Base-by-base conservation (phyloP, 495 filamentous ascomycete species). In the Penicillium herquei region DNA sequence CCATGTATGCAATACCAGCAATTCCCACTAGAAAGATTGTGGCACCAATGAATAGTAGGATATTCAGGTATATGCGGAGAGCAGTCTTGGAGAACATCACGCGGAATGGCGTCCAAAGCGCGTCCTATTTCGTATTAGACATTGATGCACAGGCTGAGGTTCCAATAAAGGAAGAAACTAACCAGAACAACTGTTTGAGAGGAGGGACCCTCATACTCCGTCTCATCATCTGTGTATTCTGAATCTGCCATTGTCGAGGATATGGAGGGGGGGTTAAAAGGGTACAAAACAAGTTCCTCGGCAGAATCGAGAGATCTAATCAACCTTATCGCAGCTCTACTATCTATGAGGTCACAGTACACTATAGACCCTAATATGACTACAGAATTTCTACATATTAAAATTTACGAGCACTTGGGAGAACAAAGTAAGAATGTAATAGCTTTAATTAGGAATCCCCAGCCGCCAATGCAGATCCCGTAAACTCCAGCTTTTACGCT, bases 41-140 rank as follows among this genome's bases (percentile, higher is more conserved):
- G 1, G 86, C 79, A 26, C 74, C 63, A 48, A 82, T 63, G 62
- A 91, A 81, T 26, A 96, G 73, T 10, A 83, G 57, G n/a, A 83
- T 83, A 62, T 82, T 84, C 42, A 96, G 66, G 64, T 96, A 93
- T 17, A 86, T 82, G 61, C 84, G 83, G 50, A 82, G 79, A 8
- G 88, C 87, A 37, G 82, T 71, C 62, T 83, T 86, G 35, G 88
- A 92, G 39, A 84, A 74, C 39, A 83, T 73, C 61, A 79, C 72
- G 56, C 67, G 72, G 52, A 74, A 60, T 13, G 66, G 68, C n/a
- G 61, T 58, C 17, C 65, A 51, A 57, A 73, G 42, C 65, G 66
- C 48, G 62, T 67, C 65, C 75, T 72, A 45, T 49, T 46, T 55
- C 51, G 37, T 30, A 56, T 67, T 51, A 67, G 62, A 14, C 43